A percentile compares a stretch with the other conserved stretches of the same genome.
These are phyloP conservation scores for Aspergillus cavernicola DNA, from an alignment of 495 filamentous ascomycete species.

Conservation along the genomic window DNA sequence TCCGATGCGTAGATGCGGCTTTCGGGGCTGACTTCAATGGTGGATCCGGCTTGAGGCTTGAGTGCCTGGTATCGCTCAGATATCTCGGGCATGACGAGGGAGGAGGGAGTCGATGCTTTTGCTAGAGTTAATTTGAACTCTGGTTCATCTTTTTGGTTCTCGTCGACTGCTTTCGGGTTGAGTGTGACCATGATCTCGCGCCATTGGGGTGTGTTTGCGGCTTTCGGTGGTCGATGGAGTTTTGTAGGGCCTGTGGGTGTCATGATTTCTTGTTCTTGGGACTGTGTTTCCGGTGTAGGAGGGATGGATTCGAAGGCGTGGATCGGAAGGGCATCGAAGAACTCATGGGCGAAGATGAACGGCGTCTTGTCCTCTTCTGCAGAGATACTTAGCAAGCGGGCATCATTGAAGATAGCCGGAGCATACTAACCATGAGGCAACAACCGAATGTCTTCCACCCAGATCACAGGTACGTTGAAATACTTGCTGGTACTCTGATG, in stretches of 20 bases:
- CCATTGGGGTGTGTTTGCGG: conserved; percentile 65
- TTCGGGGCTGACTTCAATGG: conserved; percentile 89
- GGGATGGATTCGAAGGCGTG: conserved; percentile 82
- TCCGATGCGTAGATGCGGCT: conserved; percentile 71
- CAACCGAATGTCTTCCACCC: conserved; percentile 84
- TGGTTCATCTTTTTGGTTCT: conserved; percentile 44
- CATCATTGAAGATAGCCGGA: not conserved
- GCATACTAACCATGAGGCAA: conserved; percentile 61
- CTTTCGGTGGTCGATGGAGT: conserved; percentile 39
- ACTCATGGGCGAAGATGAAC: conserved; percentile 94
- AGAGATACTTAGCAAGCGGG: not conserved
- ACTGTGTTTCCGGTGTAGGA: conserved; percentile 33
- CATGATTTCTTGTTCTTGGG: conserved; percentile 37
- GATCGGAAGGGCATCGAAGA: conserved; percentile 98
- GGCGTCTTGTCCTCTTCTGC: conserved; percentile 62
- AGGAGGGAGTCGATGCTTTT: conserved; percentile 70
- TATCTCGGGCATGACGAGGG: conserved; percentile 77
- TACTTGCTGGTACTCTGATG: conserved; percentile 75
- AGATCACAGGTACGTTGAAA: conserved; percentile 65
- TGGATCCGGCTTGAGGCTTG: conserved; percentile 54
- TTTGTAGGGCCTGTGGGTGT: conserved; percentile 44
- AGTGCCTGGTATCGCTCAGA: conserved; percentile 77
- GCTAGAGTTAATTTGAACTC: conserved; percentile 84
- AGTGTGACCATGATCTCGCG: conserved; percentile 80
- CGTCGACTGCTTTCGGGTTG: conserved; percentile 51